Evolutionary conservation across 345 rosid genomes (phyloP), one percentile per base, ranked within the genome.

Genomic region (Nephelium lappaceum): DNA sequence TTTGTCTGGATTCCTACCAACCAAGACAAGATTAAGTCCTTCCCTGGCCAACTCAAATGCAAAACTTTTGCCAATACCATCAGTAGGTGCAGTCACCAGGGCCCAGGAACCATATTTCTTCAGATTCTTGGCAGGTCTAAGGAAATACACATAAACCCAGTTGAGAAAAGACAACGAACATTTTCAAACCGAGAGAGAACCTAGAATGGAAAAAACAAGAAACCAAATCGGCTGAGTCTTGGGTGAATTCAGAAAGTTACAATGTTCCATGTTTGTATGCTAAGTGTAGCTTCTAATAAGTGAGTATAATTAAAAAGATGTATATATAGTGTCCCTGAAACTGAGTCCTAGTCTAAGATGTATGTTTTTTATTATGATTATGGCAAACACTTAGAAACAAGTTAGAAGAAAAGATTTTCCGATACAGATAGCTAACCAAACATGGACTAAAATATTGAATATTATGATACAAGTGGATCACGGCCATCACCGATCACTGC

Each of bases 51-150:
- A 63, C 68, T 94, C 92, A 72, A 94, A 89, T 68, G 99, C 93
- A 80, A 96, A 94, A 63, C 88, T 92, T 69, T 93, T 94, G 3
- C 98, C 98, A 65, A 96, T 96, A 15, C 99, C 98, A 31, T 93
- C 99, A 14, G 98, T 96, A 67, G 97, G 91, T 36, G 97, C 97
- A 55, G 98, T 94, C 47, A 96, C 85, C 55, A 96, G 73, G 21
- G 95, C 98, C 99, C 99, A 96, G 0, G 98, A 96, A 2, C 99
- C 99, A 79, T 96, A 96, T 39, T 90, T 89, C 71, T 84, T 91
- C 75, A 96, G 94, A 68, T 93, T 89, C 77, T 96, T 96, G 15
- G 74, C 88, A 47, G 98, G 97, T 57, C 99, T 78, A 60, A 96
- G 94, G 84, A 96, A 94, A 85, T 72, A 85, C 76, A 92, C 92